Percentiles rank a stretch among this genome's conserved stretches.
These are phyloP conservation scores for Nigrospora sphaerica DNA, from an alignment of 2,329 filamentous ascomycete species.

Conservation along the genomic window DNA sequence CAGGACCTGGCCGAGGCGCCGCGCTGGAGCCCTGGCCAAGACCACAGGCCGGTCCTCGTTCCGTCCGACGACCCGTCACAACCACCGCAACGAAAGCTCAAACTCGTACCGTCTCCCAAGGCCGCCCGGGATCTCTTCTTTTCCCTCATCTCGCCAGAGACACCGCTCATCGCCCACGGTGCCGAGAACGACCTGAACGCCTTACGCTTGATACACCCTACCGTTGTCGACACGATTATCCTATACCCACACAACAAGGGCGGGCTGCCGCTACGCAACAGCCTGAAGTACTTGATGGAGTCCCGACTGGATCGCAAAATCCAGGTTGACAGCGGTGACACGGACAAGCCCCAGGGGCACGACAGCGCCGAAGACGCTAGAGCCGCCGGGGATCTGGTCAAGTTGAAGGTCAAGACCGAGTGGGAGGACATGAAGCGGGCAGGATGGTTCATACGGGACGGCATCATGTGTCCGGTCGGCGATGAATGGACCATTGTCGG, in stretches of 20 bases:
- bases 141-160: conserved; percentile 64
- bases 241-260: conserved; percentile 74
- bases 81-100: conserved; percentile 40
- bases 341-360: conserved; percentile 54
- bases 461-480: conserved; percentile 33
- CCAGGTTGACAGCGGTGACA: conserved; percentile 49
- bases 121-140: conserved; percentile 73
- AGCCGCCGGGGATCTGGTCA: conserved; percentile 80
- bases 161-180: conserved; percentile 84
- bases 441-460: conserved; percentile 60
- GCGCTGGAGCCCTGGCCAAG: conserved; percentile 36
- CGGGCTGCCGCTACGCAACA: conserved; percentile 63
- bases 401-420: conserved; percentile 59
- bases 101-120: conserved; percentile 68
- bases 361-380: conserved; percentile 89
- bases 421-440: conserved; percentile 61
- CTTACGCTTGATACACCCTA: conserved; percentile 75
- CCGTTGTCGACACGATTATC: conserved; percentile 77
- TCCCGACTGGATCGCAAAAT: conserved; percentile 68
- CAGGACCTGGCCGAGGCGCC: conserved; percentile 68
- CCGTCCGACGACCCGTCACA: conserved; percentile 13
- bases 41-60: conserved; percentile 17
- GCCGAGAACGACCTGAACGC: conserved; percentile 93
- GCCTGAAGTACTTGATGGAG: conserved; percentile 68
- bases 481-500: conserved; percentile 14